Evolutionary conservation across 1,284 basidiomycete species (phyloP).

Genomic region (Mrakiaceae sp.): DNA sequence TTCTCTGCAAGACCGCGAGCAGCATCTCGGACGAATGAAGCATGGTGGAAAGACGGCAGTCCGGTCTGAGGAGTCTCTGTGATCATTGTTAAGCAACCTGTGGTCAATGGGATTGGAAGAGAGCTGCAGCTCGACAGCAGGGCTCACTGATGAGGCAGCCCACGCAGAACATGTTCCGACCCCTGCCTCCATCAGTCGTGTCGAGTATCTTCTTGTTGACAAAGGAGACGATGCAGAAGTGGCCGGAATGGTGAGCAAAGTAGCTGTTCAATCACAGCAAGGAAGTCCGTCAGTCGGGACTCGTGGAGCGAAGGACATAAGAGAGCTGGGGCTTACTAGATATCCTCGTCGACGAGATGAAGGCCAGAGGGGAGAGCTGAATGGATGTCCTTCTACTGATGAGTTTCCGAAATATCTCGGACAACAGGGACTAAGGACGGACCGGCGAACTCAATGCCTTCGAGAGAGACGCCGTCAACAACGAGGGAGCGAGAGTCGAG

Average conservation of each 20-base stretch:
- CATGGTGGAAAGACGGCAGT: not conserved
- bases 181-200: not conserved
- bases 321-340: not conserved
- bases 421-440: not conserved
- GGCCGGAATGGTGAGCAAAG: too few species aligned
- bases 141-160: not conserved
- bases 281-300: not conserved
- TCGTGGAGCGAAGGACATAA: not conserved
- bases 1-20: not conserved
- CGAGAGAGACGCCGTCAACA: not conserved
- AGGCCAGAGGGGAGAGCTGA: conserved; percentile 3
- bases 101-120: too few species aligned
- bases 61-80: too few species aligned
- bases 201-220: not conserved
- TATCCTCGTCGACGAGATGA: conserved; percentile 6
- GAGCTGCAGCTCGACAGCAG: too few species aligned
- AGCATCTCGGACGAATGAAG: not conserved
- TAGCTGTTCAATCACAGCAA: too few species aligned
- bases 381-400: not conserved
- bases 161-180: not conserved
- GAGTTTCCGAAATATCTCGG: not conserved
- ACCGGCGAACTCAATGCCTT: not conserved
- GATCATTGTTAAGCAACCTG: too few species aligned
- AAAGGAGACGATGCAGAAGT: not conserved
- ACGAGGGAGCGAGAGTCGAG: not conserved